These are phyloP conservation scores for Somion occarium DNA, from an alignment of 1,284 basidiomycete species.

Conservation along the genomic window DNA sequence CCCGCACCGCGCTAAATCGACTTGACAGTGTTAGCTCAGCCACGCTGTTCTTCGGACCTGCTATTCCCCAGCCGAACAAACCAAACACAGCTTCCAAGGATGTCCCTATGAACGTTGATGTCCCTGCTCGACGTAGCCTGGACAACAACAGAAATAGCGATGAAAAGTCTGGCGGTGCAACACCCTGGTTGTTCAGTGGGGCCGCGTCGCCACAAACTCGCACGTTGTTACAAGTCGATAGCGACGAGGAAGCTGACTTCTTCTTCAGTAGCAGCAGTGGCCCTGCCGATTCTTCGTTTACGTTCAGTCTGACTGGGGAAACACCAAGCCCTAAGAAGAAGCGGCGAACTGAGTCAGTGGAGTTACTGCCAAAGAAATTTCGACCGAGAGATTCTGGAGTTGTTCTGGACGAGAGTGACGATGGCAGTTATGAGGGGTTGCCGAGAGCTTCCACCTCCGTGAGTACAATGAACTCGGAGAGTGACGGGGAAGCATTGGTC, in stretches of 20 bases:
- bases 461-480: conserved; percentile 54
- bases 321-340: conserved; percentile 56
- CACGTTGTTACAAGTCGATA: conserved; percentile 19
- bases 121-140: conserved; percentile 14
- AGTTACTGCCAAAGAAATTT: conserved; percentile 58
- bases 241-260: conserved; percentile 52
- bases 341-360: conserved; percentile 28
- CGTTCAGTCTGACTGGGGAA: conserved; percentile 47
- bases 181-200: conserved; percentile 11
- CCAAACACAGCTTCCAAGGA: conserved; percentile 16
- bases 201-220: conserved; percentile 16
- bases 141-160: conserved; percentile 55
- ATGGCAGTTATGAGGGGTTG: conserved; percentile 31
- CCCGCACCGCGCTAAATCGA: conserved; percentile 26
- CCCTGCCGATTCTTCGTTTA: conserved; percentile 42
- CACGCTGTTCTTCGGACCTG: conserved; percentile 69
- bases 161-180: conserved; percentile 27
- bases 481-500: conserved; percentile 53
- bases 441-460: conserved; percentile 56
- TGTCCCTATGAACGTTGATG: conserved; percentile 1
- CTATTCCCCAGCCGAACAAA: conserved; percentile 34
- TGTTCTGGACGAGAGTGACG: conserved; percentile 57
- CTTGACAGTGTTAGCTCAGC: conserved; percentile 47
- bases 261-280: conserved; percentile 41
- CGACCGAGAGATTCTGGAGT: conserved; percentile 66